phyloP scores from a whole-genome alignment of 768 basidiomycete genomes.

The Russula ochroleuca region DNA sequence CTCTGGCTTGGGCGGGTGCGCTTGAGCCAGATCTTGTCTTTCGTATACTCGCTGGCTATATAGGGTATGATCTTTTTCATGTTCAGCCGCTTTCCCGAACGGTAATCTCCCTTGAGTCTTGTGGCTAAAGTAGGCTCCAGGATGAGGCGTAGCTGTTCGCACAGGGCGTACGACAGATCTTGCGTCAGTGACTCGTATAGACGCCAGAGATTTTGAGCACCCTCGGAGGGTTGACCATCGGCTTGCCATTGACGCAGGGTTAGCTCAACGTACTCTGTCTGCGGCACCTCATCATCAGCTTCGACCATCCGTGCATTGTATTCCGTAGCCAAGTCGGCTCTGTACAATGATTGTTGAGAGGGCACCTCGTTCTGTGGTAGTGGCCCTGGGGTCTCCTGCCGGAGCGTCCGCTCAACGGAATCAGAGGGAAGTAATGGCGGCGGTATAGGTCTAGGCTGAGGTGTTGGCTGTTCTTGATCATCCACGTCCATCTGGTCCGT shows the following conservation, averaged over 20 bases:
- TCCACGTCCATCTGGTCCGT: conserved; percentile 49
- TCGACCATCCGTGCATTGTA: conserved; percentile 24
- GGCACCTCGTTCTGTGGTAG: conserved; percentile 38
- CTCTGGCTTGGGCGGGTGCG: conserved; percentile 89
- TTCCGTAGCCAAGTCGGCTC: conserved; percentile 29
- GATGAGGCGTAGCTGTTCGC: conserved; percentile 95
- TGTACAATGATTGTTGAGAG: conserved; percentile 6
- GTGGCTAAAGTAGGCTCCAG: conserved; percentile 94
- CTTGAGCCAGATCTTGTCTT: conserved; percentile 98
- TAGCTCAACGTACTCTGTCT: conserved; percentile 41
- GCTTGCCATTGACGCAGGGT: conserved; percentile 60
- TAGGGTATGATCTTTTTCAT: conserved; percentile 99
- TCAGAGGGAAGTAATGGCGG: conserved; percentile 33
- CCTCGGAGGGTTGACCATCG: conserved; percentile 49
- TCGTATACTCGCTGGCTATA: conserved; percentile 98
- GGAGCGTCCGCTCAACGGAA: conserved; percentile 31
- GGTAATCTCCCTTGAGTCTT: conserved; percentile 92
- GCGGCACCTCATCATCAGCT: conserved; percentile 32
- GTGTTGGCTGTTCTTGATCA: conserved; percentile 32
- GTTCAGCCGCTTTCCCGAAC: conserved; percentile 94
- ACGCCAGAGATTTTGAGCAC: conserved; percentile 81
- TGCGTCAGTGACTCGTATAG: conserved; percentile 87
- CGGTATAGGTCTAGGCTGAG: conserved; percentile 2
- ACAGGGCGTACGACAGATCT: conserved; percentile 85
- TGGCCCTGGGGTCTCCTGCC: conserved; percentile 44